Evolutionary conservation across 2,329 filamentous ascomycete species (phyloP).

Genomic region (Microsporum ferrugineum): DNA sequence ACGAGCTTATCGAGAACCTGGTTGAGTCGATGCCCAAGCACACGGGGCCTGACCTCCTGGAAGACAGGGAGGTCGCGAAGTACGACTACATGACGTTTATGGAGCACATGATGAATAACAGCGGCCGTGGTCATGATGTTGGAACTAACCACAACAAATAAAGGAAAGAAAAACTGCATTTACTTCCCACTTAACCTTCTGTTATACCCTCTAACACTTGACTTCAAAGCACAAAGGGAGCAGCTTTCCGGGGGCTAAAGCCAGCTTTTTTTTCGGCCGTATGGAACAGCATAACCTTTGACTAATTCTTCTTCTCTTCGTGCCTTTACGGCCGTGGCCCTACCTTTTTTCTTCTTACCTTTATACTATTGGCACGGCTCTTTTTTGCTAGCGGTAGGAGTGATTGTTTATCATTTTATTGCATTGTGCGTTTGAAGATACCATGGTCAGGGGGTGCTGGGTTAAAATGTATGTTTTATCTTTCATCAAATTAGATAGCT

Average conservation of each 20-base stretch:
- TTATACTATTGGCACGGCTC: background rate
- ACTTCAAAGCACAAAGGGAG: background rate
- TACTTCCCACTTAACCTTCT: background rate
- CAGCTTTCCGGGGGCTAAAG: background rate
- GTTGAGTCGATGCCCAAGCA: slow-evolving; percentile 77
- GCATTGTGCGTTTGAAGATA: background rate
- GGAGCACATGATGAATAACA: slow-evolving; percentile 61
- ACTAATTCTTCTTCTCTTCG: background rate
- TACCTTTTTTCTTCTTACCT: background rate
- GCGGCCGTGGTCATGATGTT: slow-evolving; percentile 16
- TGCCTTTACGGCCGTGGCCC: background rate
- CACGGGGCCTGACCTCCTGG: slow-evolving; percentile 70
- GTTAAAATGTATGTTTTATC: background rate
- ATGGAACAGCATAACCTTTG: background rate
- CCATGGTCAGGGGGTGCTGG: background rate
- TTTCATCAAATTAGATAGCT: background rate
- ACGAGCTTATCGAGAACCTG: slow-evolving; percentile 91
- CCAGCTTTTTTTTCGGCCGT: background rate
- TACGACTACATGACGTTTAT: slow-evolving; percentile 97
- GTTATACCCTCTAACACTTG: slow-evolving; percentile 1
- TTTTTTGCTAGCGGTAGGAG: background rate
- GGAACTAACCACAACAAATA: background rate
- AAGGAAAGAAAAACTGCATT: background rate
- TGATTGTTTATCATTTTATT: slow-evolving; percentile 4
- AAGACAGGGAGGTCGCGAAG: slow-evolving; percentile 73